Conservation (phyloP, 2,329 filamentous ascomycete species). For the Ophiocordyceps camponoti-saundersi region DNA sequence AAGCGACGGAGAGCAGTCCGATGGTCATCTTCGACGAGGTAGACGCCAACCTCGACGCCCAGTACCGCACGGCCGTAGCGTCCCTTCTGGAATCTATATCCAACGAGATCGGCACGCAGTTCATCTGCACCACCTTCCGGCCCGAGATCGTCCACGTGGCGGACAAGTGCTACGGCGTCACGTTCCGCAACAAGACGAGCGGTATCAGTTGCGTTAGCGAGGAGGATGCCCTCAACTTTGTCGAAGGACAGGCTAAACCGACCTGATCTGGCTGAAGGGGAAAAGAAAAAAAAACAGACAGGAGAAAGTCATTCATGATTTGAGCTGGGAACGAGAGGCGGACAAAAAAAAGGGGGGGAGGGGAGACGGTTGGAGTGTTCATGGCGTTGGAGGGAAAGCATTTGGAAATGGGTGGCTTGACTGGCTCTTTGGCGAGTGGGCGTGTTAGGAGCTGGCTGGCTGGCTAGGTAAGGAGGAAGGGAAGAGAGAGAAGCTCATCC, state of each 20-base stretch:
- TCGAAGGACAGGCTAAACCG: conserved; percentile 57
- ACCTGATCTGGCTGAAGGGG: not conserved
- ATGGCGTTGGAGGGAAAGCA: not conserved
- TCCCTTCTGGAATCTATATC: conserved; percentile 71
- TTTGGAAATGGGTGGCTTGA: not conserved
- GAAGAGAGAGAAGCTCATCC: not conserved
- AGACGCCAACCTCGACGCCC: conserved; percentile 92
- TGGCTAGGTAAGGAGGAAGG: not conserved
- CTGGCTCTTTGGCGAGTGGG: not conserved
- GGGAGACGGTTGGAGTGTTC: not conserved
- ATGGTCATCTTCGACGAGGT: conserved; percentile 99
- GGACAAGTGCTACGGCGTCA: conserved; percentile 95
- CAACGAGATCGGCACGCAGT: conserved; percentile 51
- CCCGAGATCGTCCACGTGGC: conserved; percentile 92
- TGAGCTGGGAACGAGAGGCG: not conserved
- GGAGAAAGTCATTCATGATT: not conserved
- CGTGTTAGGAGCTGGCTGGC: too few relatives aligned
- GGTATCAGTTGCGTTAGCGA: conserved; percentile 78
- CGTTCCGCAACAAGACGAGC: conserved; percentile 85
- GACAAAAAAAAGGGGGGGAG: not conserved
- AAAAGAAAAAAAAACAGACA: too few relatives aligned
- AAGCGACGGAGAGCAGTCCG: conserved; percentile 89
- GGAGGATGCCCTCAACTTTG: conserved; percentile 82
- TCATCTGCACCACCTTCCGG: conserved; percentile 97
- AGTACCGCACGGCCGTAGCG: conserved; percentile 92